phyloP scores from a whole-genome alignment of 257 asterid genomes.

The Buddleja alternifolia region DNA sequence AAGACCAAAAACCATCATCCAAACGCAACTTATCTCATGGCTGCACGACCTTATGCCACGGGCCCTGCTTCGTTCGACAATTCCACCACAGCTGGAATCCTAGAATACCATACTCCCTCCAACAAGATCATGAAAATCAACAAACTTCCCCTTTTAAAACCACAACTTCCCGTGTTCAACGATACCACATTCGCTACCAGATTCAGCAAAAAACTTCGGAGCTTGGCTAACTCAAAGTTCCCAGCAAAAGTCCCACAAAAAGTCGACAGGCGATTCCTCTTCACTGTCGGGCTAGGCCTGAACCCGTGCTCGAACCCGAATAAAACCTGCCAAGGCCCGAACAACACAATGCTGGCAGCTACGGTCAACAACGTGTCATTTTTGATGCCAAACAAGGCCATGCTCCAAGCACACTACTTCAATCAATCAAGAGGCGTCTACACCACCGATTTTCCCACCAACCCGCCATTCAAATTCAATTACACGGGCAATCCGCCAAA shows the following conservation, averaged over 20 bases:
- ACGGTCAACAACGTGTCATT: constrained; percentile 60
- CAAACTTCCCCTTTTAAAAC: constrained; percentile 36
- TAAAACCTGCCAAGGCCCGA: constrained; percentile 63
- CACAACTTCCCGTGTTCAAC: constrained; percentile 39
- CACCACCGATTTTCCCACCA: constrained; percentile 61
- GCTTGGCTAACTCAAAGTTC: constrained; percentile 35
- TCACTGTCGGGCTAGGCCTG: constrained; percentile 70
- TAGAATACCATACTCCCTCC: no score
- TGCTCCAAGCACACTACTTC: constrained; percentile 64
- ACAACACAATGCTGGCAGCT: constrained; percentile 55
- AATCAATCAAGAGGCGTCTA: constrained; percentile 58
- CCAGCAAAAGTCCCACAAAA: constrained; percentile 58
- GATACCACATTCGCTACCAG: constrained; percentile 43
- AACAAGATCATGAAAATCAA: neutral
- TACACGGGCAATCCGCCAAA: constrained; percentile 62
- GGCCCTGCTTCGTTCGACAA: no score
- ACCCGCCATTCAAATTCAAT: constrained; percentile 56
- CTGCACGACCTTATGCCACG: no score
- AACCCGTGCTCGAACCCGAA: constrained; percentile 43
- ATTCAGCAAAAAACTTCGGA: constrained; percentile 41
- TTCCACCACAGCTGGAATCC: no score
- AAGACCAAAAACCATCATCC: no score
- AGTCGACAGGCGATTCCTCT: constrained; percentile 51
- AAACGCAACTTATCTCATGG: no score
- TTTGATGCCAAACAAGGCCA: constrained; percentile 53